A percentile compares a stretch with the other conserved stretches of the same genome.
These are phyloP conservation scores for Spatholobus suberectus DNA, from an alignment of 306 rosid species.

Conservation along the genomic window DNA sequence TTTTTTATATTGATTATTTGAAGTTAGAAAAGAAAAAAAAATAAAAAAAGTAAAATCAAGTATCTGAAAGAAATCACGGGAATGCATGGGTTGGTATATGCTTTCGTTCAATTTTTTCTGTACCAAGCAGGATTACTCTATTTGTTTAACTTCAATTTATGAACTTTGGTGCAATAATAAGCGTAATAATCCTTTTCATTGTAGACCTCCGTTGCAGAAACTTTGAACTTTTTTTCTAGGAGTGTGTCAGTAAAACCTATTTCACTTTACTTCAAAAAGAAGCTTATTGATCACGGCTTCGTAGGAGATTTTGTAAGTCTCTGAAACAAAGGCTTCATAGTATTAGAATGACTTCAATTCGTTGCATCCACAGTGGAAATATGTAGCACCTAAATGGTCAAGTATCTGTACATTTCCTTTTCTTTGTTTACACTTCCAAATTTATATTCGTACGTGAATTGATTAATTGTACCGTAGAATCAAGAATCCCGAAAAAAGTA, in stretches of 20 bases:
- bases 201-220: background rate
- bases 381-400: background rate
- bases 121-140: no score
- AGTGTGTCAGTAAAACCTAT: background rate
- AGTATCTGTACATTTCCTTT: background rate
- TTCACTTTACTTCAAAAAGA: background rate
- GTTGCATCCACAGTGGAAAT: background rate
- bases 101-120: no score
- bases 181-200: no score
- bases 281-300: background rate
- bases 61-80: no score
- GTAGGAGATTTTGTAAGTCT: background rate
- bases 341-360: background rate
- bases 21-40: no score
- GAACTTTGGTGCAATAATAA: no score
- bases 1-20: no score
- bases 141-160: no score
- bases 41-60: no score
- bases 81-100: no score
- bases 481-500: background rate
- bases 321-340: background rate
- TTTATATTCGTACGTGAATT: background rate
- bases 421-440: background rate
- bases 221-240: background rate
- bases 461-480: background rate